Evolutionary conservation across 768 basidiomycete species (phyloP).

Genomic region (Leucogyrophana mollusca): DNA sequence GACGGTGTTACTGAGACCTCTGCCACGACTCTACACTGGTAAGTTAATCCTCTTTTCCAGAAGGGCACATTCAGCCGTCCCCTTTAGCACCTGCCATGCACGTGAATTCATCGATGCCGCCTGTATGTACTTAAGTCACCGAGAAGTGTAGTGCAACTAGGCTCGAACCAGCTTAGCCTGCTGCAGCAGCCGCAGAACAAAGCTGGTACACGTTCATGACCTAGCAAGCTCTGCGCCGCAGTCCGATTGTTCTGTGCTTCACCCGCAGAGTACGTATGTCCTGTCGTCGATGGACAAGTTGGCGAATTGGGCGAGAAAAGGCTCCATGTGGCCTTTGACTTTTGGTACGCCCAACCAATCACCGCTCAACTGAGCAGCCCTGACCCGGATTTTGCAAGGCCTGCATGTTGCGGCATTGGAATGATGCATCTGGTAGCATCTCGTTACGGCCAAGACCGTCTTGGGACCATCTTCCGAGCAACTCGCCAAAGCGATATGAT

Average conservation of each 20-base stretch:
- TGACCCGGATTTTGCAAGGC: slow-evolving; percentile 43
- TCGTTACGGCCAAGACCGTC: slow-evolving; percentile 95
- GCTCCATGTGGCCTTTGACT: slow-evolving; percentile 99
- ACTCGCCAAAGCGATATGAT: slow-evolving; percentile 97
- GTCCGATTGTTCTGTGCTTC: too few relatives aligned
- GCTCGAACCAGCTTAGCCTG: slow-evolving; percentile 74
- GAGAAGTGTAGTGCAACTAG: slow-evolving; percentile 71
- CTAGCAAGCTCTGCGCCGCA: not conserved
- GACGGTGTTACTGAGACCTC: too few relatives aligned
- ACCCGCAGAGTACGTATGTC: slow-evolving; percentile 84
- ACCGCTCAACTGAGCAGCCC: not conserved
- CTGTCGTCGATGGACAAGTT: slow-evolving; percentile 95
- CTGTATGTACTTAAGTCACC: too few relatives aligned
- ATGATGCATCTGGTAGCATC: slow-evolving; percentile 99
- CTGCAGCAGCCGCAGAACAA: slow-evolving; percentile 88
- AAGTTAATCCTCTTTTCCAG: too few relatives aligned
- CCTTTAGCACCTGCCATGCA: too few relatives aligned
- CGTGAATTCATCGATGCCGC: too few relatives aligned
- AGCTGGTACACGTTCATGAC: slow-evolving; percentile 54
- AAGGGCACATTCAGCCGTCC: too few relatives aligned
- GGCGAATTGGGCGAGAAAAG: slow-evolving; percentile 95
- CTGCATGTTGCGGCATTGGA: slow-evolving; percentile 97
- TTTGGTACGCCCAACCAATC: slow-evolving; percentile 50
- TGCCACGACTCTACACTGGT: too few relatives aligned
- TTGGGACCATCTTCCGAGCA: slow-evolving; percentile 97